Evolutionary conservation across 495 filamentous ascomycete genomes (phyloP).

Genomic region (Pseudevernia furfuracea): DNA sequence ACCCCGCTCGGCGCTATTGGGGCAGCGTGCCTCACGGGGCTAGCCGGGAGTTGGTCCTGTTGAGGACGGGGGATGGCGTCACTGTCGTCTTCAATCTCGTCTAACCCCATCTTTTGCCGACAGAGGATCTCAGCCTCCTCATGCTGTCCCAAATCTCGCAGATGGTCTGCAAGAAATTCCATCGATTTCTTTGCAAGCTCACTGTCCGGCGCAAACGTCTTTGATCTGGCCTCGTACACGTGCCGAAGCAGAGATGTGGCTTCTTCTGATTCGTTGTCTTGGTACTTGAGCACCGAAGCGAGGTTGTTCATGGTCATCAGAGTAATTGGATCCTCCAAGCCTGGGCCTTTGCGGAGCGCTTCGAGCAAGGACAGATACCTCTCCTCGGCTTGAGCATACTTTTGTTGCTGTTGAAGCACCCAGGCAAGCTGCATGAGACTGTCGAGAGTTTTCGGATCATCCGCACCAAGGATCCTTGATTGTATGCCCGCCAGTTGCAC

Average conservation of each 20-base stretch:
- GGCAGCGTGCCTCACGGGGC: background rate
- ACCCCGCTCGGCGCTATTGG: background rate
- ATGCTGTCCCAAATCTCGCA: conserved; percentile 10
- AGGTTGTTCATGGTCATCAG: conserved; percentile 19
- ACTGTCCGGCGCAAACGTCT: conserved; percentile 23
- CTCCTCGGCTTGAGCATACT: conserved; percentile 22
- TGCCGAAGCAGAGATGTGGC: conserved; percentile 21
- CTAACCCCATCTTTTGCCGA: background rate
- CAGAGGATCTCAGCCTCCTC: conserved; percentile 4
- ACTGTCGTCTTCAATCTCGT: background rate
- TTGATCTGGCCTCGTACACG: conserved; percentile 23
- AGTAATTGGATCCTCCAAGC: conserved; percentile 23
- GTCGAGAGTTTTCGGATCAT: conserved; percentile 15
- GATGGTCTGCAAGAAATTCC: background rate
- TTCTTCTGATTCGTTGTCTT: conserved; percentile 11
- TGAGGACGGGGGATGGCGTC: background rate
- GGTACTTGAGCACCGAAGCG: conserved; percentile 11
- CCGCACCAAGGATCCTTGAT: background rate
- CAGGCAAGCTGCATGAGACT: conserved; percentile 17
- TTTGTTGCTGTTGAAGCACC: conserved; percentile 10
- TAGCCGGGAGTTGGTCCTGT: background rate
- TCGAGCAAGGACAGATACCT: conserved; percentile 24
- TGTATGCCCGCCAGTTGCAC: conserved; percentile 2
- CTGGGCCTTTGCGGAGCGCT: conserved; percentile 14
- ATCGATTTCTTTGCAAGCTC: background rate